These are phyloP conservation scores for Leishmania major DNA, from an alignment of 208 protist species.

Conservation along the genomic window DNA sequence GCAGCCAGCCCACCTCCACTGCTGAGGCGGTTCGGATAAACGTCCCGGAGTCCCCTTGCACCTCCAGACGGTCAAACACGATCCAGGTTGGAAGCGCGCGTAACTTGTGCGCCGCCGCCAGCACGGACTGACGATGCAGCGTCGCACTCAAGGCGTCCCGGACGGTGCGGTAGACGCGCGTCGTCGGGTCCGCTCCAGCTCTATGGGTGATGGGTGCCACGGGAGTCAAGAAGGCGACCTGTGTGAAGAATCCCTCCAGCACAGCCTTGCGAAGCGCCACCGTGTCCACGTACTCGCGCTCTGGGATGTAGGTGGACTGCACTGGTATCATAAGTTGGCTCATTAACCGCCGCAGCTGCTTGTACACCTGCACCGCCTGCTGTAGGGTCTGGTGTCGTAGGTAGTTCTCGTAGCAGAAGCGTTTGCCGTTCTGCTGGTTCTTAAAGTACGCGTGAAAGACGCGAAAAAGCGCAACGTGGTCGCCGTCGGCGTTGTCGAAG, in stretches of 20 bases:
- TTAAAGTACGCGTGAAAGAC: slow-evolving; percentile 79
- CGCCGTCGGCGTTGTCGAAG: slow-evolving; percentile 66
- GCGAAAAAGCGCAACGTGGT: slow-evolving; percentile 82
- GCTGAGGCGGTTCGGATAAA: slow-evolving; percentile 68
- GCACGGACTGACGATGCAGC: slow-evolving; percentile 60
- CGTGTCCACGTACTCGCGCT: slow-evolving; percentile 54
- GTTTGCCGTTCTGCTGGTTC: slow-evolving; percentile 26
- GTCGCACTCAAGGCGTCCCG: slow-evolving; percentile 50
- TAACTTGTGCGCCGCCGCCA: slow-evolving; percentile 19
- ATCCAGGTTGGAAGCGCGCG: slow-evolving; percentile 60
- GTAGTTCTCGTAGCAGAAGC: slow-evolving; percentile 77
- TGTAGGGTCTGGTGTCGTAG: slow-evolving; percentile 69
- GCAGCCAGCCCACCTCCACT: slow-evolving; percentile 78
- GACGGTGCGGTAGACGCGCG: slow-evolving; percentile 60
- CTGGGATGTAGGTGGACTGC: slow-evolving; percentile 63
- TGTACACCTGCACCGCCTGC: slow-evolving; percentile 78
- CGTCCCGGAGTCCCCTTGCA: slow-evolving; percentile 74
- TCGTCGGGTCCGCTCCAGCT: slow-evolving; percentile 1
- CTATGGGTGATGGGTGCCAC: neutral
- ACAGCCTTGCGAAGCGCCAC: slow-evolving; percentile 73
- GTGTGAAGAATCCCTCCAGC: slow-evolving; percentile 88
- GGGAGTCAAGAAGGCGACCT: slow-evolving; percentile 63
- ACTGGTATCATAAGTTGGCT: slow-evolving; percentile 45
- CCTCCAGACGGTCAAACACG: slow-evolving; percentile 84
- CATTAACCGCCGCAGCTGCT: slow-evolving; percentile 71